phyloP scores from a whole-genome alignment of 139 green algal genomes.

The Tetratostichococcus sp. region DNA sequence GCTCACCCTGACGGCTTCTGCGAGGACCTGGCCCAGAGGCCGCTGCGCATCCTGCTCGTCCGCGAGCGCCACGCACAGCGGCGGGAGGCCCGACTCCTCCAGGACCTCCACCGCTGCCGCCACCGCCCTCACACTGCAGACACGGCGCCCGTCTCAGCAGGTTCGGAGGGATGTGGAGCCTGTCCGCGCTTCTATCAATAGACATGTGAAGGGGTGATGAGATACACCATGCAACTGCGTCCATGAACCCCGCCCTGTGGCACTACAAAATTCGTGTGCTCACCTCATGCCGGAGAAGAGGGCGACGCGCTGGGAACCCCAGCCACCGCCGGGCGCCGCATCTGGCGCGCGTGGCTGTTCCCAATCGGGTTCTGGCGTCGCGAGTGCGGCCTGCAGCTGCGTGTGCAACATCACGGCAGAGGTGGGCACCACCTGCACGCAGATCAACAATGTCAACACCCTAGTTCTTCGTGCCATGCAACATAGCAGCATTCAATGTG shows the following conservation, averaged over 20 bases:
- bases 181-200: too few relatives aligned
- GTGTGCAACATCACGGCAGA: slow-evolving; percentile 26
- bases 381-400: slow-evolving; percentile 1
- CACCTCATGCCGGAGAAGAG: slow-evolving; percentile 47
- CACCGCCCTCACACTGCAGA: background rate
- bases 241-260: background rate
- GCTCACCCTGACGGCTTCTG: slow-evolving; percentile 11
- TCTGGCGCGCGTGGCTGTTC: slow-evolving; percentile 9
- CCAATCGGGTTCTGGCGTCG: slow-evolving; percentile 24
- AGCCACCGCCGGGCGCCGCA: slow-evolving; percentile 33
- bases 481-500: too few relatives aligned
- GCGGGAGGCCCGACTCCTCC: slow-evolving; percentile 15
- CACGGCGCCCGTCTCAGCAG: background rate
- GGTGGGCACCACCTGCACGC: slow-evolving; percentile 27
- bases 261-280: background rate
- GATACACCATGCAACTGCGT: too few relatives aligned
- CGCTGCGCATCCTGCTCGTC: background rate
- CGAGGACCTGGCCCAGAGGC: background rate
- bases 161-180: too few relatives aligned
- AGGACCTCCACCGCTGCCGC: slow-evolving; percentile 9
- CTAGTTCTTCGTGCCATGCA: too few relatives aligned
- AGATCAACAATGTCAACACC: background rate
- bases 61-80: slow-evolving; percentile 10
- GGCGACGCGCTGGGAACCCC: slow-evolving; percentile 48
- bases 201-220: too few relatives aligned